Evolutionary conservation across 345 rosid genomes (phyloP).

Genomic region (Boechera retrofracta): DNA sequence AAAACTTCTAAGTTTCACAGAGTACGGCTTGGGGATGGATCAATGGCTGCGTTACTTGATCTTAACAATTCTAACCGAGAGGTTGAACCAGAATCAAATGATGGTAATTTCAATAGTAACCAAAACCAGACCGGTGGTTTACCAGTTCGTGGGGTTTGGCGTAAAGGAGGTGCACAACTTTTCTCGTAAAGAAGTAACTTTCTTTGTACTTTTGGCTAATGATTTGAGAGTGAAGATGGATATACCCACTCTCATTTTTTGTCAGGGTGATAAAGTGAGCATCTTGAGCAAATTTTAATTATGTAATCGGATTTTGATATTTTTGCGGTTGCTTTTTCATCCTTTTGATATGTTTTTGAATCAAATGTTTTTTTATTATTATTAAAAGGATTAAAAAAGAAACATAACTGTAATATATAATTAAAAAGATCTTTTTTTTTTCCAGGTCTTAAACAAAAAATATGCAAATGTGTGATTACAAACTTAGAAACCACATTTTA

Average conservation of each 20-base stretch:
- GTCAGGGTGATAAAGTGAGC: neutral
- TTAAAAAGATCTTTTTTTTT: neutral
- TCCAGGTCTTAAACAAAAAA: neutral
- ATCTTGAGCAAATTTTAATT: no score
- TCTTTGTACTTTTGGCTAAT: neutral
- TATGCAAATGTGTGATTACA: neutral
- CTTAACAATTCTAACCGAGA: conserved; percentile 49
- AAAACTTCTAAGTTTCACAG: conserved; percentile 82
- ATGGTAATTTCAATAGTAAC: conserved; percentile 29
- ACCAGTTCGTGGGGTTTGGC: conserved; percentile 78
- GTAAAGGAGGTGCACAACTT: conserved; percentile 65
- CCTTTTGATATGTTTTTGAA: no score
- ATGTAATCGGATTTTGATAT: no score
- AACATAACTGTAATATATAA: no score
- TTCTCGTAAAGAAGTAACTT: conserved; percentile 22
- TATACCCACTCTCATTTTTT: neutral
- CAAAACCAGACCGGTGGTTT: conserved; percentile 45
- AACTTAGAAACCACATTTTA: neutral
- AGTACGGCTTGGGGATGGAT: conserved; percentile 83
- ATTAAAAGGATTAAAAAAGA: no score
- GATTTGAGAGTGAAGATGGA: neutral
- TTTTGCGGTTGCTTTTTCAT: no score
- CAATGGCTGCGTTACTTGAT: conserved; percentile 69
- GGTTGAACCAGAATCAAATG: conserved; percentile 48
- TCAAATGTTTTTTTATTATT: no score